These are phyloP conservation scores for Suhomyces faveliae DNA, from an alignment of 805 yeast species.

Conservation along the genomic window DNA sequence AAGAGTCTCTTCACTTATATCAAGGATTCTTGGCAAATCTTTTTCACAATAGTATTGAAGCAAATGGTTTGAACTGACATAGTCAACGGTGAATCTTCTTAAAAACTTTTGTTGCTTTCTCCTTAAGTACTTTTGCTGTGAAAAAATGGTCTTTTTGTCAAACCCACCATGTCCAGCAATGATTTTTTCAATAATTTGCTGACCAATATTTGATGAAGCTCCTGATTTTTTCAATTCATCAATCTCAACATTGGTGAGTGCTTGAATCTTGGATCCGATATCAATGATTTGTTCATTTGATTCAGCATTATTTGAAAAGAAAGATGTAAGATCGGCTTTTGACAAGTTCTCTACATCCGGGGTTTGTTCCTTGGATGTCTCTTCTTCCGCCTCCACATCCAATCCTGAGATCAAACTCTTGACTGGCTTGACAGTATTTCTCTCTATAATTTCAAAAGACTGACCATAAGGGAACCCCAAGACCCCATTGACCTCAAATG, in stretches of 20 bases:
- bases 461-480: slow-evolving; percentile 86
- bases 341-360: slow-evolving; percentile 26
- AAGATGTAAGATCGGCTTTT: slow-evolving; percentile 35
- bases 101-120: slow-evolving; percentile 91
- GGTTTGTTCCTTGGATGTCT: slow-evolving; percentile 17
- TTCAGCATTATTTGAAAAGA: slow-evolving; percentile 50
- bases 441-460: slow-evolving; percentile 77
- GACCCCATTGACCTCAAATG: slow-evolving; percentile 69
- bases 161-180: slow-evolving; percentile 83
- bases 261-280: slow-evolving; percentile 70
- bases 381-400: slow-evolving; percentile 11
- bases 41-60: slow-evolving; percentile 75
- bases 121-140: slow-evolving; percentile 88
- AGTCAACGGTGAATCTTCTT: slow-evolving; percentile 79
- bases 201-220: slow-evolving; percentile 60
- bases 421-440: slow-evolving; percentile 50
- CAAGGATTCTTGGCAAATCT: slow-evolving; percentile 69
- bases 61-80: slow-evolving; percentile 67
- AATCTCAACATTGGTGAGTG: slow-evolving; percentile 74
- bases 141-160: slow-evolving; percentile 81
- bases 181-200: slow-evolving; percentile 75
- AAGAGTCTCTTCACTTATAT: slow-evolving; percentile 80
- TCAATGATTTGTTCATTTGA: slow-evolving; percentile 65
- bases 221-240: slow-evolving; percentile 76
- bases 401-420: slow-evolving; percentile 28